Evolutionary conservation across 2,329 filamentous ascomycete species (phyloP), one percentile per base, ranked within the genome.

Genomic region (Claviceps cyperi): DNA sequence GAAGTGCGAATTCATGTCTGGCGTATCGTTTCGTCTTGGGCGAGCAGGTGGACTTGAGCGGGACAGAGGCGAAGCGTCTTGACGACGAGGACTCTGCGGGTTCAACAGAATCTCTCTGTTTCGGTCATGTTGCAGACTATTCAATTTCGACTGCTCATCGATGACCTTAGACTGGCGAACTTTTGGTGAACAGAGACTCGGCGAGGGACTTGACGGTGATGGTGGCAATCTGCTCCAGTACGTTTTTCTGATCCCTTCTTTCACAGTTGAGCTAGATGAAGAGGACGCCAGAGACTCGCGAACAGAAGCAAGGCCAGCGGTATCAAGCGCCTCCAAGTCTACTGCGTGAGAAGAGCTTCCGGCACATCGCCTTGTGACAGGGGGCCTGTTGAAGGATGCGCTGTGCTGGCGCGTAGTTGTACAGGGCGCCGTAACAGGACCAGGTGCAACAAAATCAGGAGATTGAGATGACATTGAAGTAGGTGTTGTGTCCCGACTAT

Each of bases 391-490:
- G 52, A 73, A 64, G 46, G 72, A 68, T 45, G 75, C 78, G 58
- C 77, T 83, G 50, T 66, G 67, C 62, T 80, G 77, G 56, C 73
- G 73, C 51, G 64, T 60, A 57, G 74, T 73, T n/a, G 24, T 41
- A 22, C 28, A 47, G 8, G 70, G 63, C 47, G 69, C 66, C 24
- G 64, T 72, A 56, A 61, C 71, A 53, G 66, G 71, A 53, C 62
- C 69, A 49, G 66, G 77, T 53, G 59, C 73, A 62, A 78, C 65
- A 4, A 83, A 64, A 3, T 78, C 75, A 3, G 85, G 83, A 15
- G 84, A 89, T 57, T 84, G 82, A 1, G 85, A 89, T 7, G 81
- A 84, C 54, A 85, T 81, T 9, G 85, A 89, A 4, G 84, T 88
- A 6, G 85, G 85, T 3, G 85, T 89, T 1, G 84, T 88, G 52